These are phyloP conservation scores for Debaryomyces singareniensis DNA, from an alignment of 1,139 yeast genomes.

Conservation along the genomic window DNA sequence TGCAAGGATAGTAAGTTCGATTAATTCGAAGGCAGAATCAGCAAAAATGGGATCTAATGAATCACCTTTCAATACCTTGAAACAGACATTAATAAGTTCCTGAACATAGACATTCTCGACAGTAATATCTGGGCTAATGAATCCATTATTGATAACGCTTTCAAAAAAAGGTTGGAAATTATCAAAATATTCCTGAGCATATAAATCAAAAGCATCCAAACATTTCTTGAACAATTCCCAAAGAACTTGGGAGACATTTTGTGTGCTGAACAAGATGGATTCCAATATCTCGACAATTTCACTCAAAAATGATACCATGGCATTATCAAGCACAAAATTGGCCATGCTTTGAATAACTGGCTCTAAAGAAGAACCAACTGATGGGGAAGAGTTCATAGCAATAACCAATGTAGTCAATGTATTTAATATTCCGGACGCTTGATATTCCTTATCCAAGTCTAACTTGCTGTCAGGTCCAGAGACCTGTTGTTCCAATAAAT, in stretches of 20 bases:
- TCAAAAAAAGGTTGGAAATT: conserved; percentile 46
- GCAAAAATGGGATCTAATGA: conserved; percentile 38
- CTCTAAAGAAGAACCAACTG: conserved; percentile 38
- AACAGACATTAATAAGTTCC: conserved; percentile 31
- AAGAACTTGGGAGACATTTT: conserved; percentile 36
- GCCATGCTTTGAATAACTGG: conserved; percentile 34
- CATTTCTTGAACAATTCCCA: conserved; percentile 42
- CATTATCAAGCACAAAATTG: conserved; percentile 42
- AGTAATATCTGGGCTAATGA: conserved; percentile 25
- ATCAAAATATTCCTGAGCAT: conserved; percentile 48
- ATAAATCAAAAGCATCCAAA: conserved; percentile 44
- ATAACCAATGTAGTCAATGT: conserved; percentile 48
- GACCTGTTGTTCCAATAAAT: conserved; percentile 29
- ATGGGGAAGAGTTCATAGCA: conserved; percentile 44
- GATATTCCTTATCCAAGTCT: conserved; percentile 45
- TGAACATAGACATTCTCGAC: conserved; percentile 36
- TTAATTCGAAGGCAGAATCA: conserved; percentile 32
- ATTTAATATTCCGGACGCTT: conserved; percentile 44
- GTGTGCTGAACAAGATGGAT: conserved; percentile 36
- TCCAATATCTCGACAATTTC: conserved; percentile 48
- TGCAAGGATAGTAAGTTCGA: conserved; percentile 35
- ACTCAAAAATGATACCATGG: conserved; percentile 39
- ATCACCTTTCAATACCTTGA: conserved; percentile 29
- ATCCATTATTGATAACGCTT: conserved; percentile 42
- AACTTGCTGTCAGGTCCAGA: conserved; percentile 15